A percentile compares a stretch with the other conserved stretches of the same genome.
Evolutionary conservation across 2,329 filamentous ascomycete genomes (phyloP).

Genomic region (Dothistroma septosporum): DNA sequence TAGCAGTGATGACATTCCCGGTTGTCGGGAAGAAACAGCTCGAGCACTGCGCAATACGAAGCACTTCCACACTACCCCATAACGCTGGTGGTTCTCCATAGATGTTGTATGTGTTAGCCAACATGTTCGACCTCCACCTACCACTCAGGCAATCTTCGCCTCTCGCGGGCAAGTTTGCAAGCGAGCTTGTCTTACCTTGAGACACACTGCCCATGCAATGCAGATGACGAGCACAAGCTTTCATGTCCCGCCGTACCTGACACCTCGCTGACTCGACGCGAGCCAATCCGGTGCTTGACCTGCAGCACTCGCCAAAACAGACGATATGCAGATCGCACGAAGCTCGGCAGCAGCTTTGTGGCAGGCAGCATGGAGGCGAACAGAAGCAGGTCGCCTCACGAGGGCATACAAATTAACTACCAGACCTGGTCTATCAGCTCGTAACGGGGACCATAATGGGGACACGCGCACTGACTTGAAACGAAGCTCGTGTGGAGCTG

Average conservation of each 20-base stretch:
- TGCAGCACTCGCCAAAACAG: slow-evolving; percentile 1
- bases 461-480: background rate
- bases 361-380: background rate
- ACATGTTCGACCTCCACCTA: background rate
- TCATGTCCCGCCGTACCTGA: background rate
- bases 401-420: background rate
- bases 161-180: background rate
- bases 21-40: background rate
- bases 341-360: background rate
- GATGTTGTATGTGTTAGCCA: too few relatives aligned
- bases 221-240: background rate
- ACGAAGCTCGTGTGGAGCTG: background rate
- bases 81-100: background rate
- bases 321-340: slow-evolving; percentile 5
- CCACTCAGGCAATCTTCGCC: background rate
- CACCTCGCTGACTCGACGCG: background rate
- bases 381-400: background rate
- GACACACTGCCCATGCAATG: background rate
- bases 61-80: background rate
- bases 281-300: background rate
- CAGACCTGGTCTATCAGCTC: background rate
- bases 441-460: background rate
- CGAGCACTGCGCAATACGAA: background rate
- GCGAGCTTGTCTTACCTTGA: background rate
- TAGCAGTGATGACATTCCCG: too few relatives aligned